These are phyloP conservation scores for Oxytropis ochrocephala DNA, from an alignment of 306 rosid genomes.

Conservation along the genomic window DNA sequence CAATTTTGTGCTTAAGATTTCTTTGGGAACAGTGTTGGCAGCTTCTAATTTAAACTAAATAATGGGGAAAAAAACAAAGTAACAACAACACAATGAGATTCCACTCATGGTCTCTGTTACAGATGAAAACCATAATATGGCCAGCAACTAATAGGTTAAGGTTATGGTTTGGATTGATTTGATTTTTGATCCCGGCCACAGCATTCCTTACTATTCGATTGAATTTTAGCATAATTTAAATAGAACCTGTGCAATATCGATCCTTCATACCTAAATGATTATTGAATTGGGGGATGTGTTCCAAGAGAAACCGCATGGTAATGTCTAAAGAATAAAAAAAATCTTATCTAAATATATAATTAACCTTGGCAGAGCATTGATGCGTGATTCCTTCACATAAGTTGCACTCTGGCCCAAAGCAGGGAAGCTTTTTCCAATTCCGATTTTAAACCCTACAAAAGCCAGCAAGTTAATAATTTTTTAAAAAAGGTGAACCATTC, in stretches of 20 bases:
- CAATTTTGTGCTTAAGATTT: background rate
- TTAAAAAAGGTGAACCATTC: background rate
- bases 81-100: background rate
- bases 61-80: background rate
- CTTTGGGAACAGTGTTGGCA: background rate
- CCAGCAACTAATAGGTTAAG: background rate
- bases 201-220: background rate
- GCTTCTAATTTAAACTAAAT: background rate
- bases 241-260: background rate
- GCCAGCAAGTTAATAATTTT: conserved; percentile 13
- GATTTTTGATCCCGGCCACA: background rate
- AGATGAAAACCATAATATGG: background rate
- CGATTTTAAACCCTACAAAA: conserved; percentile 81
- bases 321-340: background rate
- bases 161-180: background rate
- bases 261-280: background rate
- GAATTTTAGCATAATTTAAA: background rate
- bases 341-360: background rate
- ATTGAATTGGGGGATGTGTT: background rate
- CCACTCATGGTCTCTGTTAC: background rate
- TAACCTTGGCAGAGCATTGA: conserved; percentile 90
- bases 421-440: conserved; percentile 91
- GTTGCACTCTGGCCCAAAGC: conserved; percentile 87
- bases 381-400: conserved; percentile 80
- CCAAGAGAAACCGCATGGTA: background rate